Conservation (phyloP, 2,329 filamentous ascomycete genomes). For the Nigrospora osmanthi region DNA sequence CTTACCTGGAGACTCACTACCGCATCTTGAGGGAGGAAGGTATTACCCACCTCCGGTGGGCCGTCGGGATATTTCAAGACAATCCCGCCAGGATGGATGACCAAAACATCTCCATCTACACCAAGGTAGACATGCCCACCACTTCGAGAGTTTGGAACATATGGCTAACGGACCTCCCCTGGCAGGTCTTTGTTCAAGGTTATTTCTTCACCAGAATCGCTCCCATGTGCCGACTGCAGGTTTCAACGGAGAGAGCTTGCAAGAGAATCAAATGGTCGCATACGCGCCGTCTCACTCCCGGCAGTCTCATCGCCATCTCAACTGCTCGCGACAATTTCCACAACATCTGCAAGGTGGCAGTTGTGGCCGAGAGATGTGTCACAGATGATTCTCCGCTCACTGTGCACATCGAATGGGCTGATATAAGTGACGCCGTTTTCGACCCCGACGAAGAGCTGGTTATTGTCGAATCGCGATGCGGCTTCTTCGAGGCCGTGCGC, state of each 20-base stretch:
- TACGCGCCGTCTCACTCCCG: conserved; percentile 42
- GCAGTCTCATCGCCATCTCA: conserved; percentile 45
- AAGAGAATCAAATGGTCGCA: conserved; percentile 60
- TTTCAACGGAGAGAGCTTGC: conserved; percentile 58
- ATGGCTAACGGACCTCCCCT: background rate
- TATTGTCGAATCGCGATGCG: conserved; percentile 69
- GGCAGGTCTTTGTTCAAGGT: conserved; percentile 58
- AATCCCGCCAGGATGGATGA: conserved; percentile 51
- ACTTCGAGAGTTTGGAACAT: background rate
- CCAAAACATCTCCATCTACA: conserved; percentile 56
- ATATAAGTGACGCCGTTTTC: conserved; percentile 49
- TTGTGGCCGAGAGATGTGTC: conserved; percentile 63
- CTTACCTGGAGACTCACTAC: conserved; percentile 70
- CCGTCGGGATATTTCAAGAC: conserved; percentile 48
- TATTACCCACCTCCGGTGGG: conserved; percentile 58
- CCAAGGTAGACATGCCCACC: conserved; percentile 40
- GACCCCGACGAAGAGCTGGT: conserved; percentile 63
- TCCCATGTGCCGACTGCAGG: conserved; percentile 59
- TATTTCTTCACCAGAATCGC: conserved; percentile 57
- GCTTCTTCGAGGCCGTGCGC: conserved; percentile 71
- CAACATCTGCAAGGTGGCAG: conserved; percentile 59
- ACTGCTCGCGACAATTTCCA: conserved; percentile 52
- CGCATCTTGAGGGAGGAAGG: conserved; percentile 69
- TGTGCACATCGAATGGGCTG: conserved; percentile 68
- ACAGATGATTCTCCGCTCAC: conserved; percentile 57